Evolutionary conservation across 2,329 filamentous ascomycete species (phyloP).

Genomic region (Trichophaea hybrida): DNA sequence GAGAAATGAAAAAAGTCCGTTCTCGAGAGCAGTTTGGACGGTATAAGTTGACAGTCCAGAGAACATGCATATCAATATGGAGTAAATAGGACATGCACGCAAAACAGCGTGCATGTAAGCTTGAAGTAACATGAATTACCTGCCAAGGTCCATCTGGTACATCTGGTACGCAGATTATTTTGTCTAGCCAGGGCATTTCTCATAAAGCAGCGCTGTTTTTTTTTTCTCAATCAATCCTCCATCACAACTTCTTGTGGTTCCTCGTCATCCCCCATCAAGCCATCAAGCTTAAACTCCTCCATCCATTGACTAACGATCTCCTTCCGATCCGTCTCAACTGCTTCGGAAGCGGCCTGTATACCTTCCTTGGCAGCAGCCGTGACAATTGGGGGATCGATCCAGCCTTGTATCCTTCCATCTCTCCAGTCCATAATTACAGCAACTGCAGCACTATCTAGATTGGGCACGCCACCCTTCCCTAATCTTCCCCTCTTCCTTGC

Average conservation of each 20-base stretch:
- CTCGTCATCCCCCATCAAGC: slow-evolving; percentile 61
- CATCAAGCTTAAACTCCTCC: slow-evolving; percentile 87
- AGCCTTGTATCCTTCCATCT: slow-evolving; percentile 86
- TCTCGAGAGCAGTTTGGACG: too few relatives aligned
- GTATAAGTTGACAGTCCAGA: too few relatives aligned
- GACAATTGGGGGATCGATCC: slow-evolving; percentile 57
- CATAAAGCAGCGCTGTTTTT: neutral
- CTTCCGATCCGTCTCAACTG: slow-evolving; percentile 53
- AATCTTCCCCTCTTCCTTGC: slow-evolving; percentile 82
- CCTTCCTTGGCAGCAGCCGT: slow-evolving; percentile 30
- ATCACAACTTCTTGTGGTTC: slow-evolving; percentile 31
- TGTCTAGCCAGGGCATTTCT: neutral
- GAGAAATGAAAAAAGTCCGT: too few relatives aligned
- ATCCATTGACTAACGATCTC: slow-evolving; percentile 86
- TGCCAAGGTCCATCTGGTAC: too few relatives aligned
- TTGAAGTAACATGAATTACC: too few relatives aligned
- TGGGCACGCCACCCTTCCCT: slow-evolving; percentile 79
- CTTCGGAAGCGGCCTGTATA: slow-evolving; percentile 35
- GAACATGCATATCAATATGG: too few relatives aligned
- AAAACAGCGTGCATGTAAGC: too few relatives aligned
- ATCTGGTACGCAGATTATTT: too few relatives aligned
- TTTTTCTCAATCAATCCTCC: slow-evolving; percentile 22
- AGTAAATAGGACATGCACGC: too few relatives aligned
- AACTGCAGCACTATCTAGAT: slow-evolving; percentile 74
- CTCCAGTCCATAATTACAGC: slow-evolving; percentile 94